These are phyloP conservation scores for Magnaporthales sp. DNA, from an alignment of 2,329 filamentous ascomycete species.

Conservation along the genomic window DNA sequence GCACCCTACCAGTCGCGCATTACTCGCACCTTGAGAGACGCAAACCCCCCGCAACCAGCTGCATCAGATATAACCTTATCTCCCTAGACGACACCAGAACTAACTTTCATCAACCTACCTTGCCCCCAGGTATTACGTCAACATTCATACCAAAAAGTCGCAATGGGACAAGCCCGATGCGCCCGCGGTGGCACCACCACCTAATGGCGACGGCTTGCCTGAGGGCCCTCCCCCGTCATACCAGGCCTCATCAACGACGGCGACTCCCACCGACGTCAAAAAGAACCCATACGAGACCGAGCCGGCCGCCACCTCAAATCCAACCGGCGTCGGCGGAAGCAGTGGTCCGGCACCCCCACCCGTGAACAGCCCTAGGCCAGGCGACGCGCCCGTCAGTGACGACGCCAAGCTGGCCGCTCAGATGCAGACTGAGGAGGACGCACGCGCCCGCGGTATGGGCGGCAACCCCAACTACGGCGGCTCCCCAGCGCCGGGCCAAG, in stretches of 20 bases:
- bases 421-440: slow-evolving; percentile 78
- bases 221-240: slow-evolving; percentile 62
- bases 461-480: slow-evolving; percentile 23
- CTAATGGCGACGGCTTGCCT: slow-evolving; percentile 30
- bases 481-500: slow-evolving; percentile 3
- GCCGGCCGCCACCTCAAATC: slow-evolving; percentile 16
- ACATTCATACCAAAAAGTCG: slow-evolving; percentile 78
- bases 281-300: slow-evolving; percentile 57
- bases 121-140: slow-evolving; percentile 71
- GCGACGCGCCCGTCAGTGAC: slow-evolving; percentile 31
- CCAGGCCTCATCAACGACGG: slow-evolving; percentile 36
- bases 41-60: neutral
- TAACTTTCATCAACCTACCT: neutral
- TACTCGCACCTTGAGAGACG: neutral
- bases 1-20: neutral
- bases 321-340: neutral
- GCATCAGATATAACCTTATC: slow-evolving; percentile 11
- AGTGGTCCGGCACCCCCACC: neutral
- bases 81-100: neutral
- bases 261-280: slow-evolving; percentile 47
- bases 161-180: slow-evolving; percentile 81
- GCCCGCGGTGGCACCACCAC: slow-evolving; percentile 41
- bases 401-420: slow-evolving; percentile 68
- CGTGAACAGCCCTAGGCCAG: neutral
- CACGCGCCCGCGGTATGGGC: slow-evolving; percentile 33